Base-by-base conservation (phyloP, 805 yeast species). In the Ogataea nitratoaversa region DNA sequence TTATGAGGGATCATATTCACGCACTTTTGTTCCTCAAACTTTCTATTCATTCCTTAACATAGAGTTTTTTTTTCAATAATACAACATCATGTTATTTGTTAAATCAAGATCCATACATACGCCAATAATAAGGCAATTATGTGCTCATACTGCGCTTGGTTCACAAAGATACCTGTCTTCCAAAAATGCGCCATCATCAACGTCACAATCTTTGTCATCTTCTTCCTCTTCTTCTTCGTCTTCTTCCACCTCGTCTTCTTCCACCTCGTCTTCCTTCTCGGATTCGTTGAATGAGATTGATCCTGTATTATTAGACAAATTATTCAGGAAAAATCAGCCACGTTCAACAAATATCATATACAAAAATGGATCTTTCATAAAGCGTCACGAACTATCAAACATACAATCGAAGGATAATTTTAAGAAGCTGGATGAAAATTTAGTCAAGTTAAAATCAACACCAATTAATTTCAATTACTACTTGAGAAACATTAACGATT, bases 391-490 rank as follows among this genome's bases (percentile, higher is more conserved):
- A 18, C 25, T 43, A 32, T 43, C 51, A 19, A 56, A 53, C 37
- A 30, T 30, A 6, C 59, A 54, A 31, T 41, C 49, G 14, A 36
- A 45, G 17, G 56, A 57, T 38, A 55, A 53, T 36, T 53, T 61
- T 36, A 43, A 43, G 8, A 42, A 46, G 6, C 34, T 60, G 24
- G 63, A 62, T 35, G 50, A 52, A n/a, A 59, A 55, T 36, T 40
- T 61, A 25, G 22, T 47, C n/a, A 54, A 60, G 28, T 45, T 57
- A 38, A 58, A 59, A 39, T 37, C 58, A 2, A 49, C 58, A 2
- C 67, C 67, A 3, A 54, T 63, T 18, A 61, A 63, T 39, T 63
- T 63, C 50, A 57, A 62, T 40, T 63, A 62, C 38, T 63, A 62
- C 42, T 36, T 63, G 23, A 47, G 65, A 41, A 57, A 54, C 35